These are phyloP conservation scores for Neurospora crassa DNA, from an alignment of 2,329 filamentous ascomycete genomes.

Conservation along the genomic window DNA sequence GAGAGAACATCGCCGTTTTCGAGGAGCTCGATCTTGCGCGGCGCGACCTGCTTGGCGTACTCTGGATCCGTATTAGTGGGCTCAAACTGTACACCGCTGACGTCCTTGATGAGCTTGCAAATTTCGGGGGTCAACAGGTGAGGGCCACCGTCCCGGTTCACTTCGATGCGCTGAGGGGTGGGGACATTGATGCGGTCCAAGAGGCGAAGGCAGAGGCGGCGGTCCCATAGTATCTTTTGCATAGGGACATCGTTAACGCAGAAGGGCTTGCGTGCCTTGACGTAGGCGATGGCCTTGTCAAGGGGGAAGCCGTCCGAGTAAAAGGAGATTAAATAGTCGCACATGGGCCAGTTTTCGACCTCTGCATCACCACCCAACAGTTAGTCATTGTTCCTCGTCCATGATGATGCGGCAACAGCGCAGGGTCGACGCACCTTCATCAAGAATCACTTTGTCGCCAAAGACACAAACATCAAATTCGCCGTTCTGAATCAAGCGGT, in stretches of 20 bases:
- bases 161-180: constrained; percentile 79
- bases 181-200: constrained; percentile 84
- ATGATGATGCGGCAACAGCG: background rate
- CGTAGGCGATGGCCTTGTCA: constrained; percentile 94
- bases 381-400: constrained; percentile 8
- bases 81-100: constrained; percentile 68
- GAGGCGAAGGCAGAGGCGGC: constrained; percentile 78
- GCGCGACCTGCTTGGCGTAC: constrained; percentile 40
- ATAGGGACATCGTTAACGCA: constrained; percentile 96
- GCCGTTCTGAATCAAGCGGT: constrained; percentile 76
- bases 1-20: constrained; percentile 81
- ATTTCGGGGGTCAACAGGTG: constrained; percentile 68
- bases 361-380: constrained; percentile 32
- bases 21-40: constrained; percentile 69
- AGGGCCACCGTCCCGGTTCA: constrained; percentile 88
- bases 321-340: constrained; percentile 95
- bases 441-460: constrained; percentile 95
- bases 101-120: constrained; percentile 66
- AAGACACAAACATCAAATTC: constrained; percentile 98
- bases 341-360: constrained; percentile 92
- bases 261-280: constrained; percentile 85
- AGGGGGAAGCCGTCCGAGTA: constrained; percentile 96
- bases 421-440: constrained; percentile 55
- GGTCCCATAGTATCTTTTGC: constrained; percentile 95
- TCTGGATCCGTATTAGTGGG: constrained; percentile 56